phyloP scores from a whole-genome alignment of 2,329 filamentous ascomycete species.

The Dactylellina parvicollis region DNA sequence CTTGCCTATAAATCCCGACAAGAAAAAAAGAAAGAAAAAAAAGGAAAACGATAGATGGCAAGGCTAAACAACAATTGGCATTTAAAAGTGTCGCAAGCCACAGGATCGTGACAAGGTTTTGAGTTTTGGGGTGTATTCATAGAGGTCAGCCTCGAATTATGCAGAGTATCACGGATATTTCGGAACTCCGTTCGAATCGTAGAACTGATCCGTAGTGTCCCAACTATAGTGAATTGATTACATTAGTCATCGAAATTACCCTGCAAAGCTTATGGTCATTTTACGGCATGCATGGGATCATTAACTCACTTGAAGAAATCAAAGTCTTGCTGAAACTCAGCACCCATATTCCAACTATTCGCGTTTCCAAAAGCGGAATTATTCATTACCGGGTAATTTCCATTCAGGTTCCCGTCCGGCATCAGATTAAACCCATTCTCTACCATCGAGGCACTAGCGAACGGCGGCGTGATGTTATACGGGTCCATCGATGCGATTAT shows the following conservation, averaged over 20 bases:
- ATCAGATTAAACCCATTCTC: constrained; percentile 34
- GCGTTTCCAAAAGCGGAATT: constrained; percentile 11
- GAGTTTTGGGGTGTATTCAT: no score
- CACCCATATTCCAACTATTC: constrained; percentile 39
- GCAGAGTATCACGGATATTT: constrained; percentile 39
- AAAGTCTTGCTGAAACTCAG: constrained; percentile 38
- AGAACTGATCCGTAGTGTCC: constrained; percentile 34
- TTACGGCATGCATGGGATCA: neutral
- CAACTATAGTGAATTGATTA: constrained; percentile 17
- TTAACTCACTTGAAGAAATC: constrained; percentile 34
- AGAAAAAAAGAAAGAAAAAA: neutral
- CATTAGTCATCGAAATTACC: constrained; percentile 9
- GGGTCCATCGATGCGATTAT: constrained; percentile 26
- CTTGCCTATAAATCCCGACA: neutral
- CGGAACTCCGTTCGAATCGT: constrained; percentile 38
- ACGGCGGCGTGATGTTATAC: constrained; percentile 10
- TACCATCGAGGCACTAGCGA: constrained; percentile 9
- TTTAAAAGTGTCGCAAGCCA: neutral
- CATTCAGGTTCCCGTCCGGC: constrained; percentile 1
- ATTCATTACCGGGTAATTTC: constrained; percentile 18
- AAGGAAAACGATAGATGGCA: neutral
- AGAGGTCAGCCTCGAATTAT: no score
- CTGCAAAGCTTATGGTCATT: neutral
- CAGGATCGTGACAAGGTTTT: neutral
- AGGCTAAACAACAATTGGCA: neutral